Conservation (phyloP, 805 yeast species). For the Huiozyma sinensis region DNA sequence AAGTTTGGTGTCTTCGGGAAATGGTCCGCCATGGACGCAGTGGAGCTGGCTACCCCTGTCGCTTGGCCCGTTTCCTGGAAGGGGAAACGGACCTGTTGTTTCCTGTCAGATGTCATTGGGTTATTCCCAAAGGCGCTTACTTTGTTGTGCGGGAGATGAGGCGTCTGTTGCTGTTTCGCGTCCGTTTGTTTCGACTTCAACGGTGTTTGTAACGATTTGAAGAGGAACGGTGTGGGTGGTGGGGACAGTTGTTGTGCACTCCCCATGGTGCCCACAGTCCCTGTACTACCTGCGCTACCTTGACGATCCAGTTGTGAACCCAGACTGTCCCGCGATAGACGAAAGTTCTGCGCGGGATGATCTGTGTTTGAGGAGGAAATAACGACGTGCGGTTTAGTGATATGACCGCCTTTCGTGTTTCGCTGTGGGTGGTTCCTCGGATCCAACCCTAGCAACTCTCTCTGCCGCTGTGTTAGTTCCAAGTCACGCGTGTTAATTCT, state of each 20-base stretch:
- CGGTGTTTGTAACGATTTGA: slow-evolving; percentile 23
- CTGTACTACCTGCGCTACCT: too few relatives aligned
- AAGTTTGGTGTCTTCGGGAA: slow-evolving; percentile 13
- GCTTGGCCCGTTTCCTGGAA: background rate
- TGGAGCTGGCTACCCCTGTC: background rate
- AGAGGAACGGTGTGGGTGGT: slow-evolving; percentile 18
- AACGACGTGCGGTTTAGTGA: slow-evolving; percentile 11
- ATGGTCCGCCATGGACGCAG: background rate
- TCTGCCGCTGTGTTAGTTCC: slow-evolving; percentile 24
- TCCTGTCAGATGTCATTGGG: background rate
- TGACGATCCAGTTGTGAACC: too few relatives aligned
- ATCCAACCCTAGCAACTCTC: slow-evolving; percentile 27
- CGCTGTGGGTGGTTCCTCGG: background rate
- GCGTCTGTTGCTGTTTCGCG: slow-evolving; percentile 5
- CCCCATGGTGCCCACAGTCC: background rate
- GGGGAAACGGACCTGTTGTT: background rate
- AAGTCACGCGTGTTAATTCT: slow-evolving; percentile 28
- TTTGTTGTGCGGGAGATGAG: slow-evolving; percentile 12
- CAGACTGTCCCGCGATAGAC: background rate
- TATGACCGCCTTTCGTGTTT: background rate
- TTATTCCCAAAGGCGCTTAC: background rate
- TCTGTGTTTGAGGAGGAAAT: background rate
- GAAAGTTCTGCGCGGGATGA: background rate
- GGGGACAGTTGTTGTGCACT: background rate
- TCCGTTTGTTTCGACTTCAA: slow-evolving; percentile 13